Evolutionary conservation across 805 yeast species (phyloP).

Genomic region (Wickerhamiella parazyma): DNA sequence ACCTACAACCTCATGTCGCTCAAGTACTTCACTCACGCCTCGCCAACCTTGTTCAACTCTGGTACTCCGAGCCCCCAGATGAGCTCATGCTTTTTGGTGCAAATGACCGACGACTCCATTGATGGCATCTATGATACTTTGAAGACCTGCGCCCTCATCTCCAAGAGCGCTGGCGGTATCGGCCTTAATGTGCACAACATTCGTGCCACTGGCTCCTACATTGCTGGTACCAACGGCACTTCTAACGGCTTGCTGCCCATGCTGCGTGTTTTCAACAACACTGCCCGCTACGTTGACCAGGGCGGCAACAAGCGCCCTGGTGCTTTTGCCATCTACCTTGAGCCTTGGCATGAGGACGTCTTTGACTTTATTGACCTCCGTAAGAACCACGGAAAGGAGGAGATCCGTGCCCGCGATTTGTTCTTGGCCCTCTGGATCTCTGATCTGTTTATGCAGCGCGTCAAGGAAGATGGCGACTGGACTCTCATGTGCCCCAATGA

Average conservation of each 20-base stretch:
- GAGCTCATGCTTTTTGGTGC: slow-evolving; percentile 84
- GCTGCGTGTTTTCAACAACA: slow-evolving; percentile 87
- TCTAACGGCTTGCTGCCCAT: slow-evolving; percentile 93
- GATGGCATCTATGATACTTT: slow-evolving; percentile 89
- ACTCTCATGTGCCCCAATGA: slow-evolving; percentile 78
- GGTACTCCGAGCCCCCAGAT: slow-evolving; percentile 77
- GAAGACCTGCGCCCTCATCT: slow-evolving; percentile 76
- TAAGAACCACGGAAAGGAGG: slow-evolving; percentile 93
- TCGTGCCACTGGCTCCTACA: slow-evolving; percentile 73
- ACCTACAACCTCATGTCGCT: slow-evolving; percentile 80
- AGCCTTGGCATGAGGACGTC: slow-evolving; percentile 94
- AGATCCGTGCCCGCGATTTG: slow-evolving; percentile 80
- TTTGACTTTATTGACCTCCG: slow-evolving; percentile 75
- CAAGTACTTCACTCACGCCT: slow-evolving; percentile 83
- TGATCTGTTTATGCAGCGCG: slow-evolving; percentile 86
- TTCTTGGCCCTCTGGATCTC: slow-evolving; percentile 93
- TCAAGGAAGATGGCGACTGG: slow-evolving; percentile 70
- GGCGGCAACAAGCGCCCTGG: slow-evolving; percentile 98
- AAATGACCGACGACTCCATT: slow-evolving; percentile 88
- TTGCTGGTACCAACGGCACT: slow-evolving; percentile 84
- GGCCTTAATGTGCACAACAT: slow-evolving; percentile 84
- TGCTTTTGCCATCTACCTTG: slow-evolving; percentile 85
- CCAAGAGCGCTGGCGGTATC: slow-evolving; percentile 92
- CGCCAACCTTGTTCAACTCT: slow-evolving; percentile 89
- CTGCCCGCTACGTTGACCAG: slow-evolving; percentile 95